phyloP scores from a whole-genome alignment of 352 stramenopile species.

The Phytophthora nicotianae region DNA sequence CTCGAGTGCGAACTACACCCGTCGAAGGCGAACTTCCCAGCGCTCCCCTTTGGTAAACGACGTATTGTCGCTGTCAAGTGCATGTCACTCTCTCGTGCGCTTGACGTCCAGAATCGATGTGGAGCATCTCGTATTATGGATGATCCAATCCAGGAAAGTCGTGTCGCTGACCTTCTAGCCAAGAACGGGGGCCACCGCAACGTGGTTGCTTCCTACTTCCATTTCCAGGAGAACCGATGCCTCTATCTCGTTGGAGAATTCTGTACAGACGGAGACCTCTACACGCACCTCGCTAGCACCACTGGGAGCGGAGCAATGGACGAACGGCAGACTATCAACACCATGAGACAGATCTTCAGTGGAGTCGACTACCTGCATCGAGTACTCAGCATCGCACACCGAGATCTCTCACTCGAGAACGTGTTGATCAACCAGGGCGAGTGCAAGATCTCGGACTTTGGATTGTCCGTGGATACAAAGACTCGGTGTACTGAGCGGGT shows the following conservation, averaged over 20 bases:
- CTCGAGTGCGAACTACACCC: constrained; percentile 25
- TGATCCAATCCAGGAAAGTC: constrained; percentile 26
- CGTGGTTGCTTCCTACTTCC: constrained; percentile 23
- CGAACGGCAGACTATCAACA: constrained; percentile 15
- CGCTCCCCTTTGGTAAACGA: neutral
- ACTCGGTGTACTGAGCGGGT: constrained; percentile 54
- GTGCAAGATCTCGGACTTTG: constrained; percentile 64
- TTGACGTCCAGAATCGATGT: neutral
- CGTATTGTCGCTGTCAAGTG: constrained; percentile 35
- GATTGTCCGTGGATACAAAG: constrained; percentile 50
- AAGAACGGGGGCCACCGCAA: constrained; percentile 19
- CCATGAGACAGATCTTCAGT: constrained; percentile 35
- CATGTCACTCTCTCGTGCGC: constrained; percentile 11
- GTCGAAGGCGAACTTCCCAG: neutral
- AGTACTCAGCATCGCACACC: constrained; percentile 70
- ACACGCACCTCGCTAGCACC: neutral
- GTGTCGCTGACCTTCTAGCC: constrained; percentile 7
- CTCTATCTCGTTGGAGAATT: constrained; percentile 47
- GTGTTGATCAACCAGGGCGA: constrained; percentile 80
- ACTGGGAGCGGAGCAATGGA: constrained; percentile 1
- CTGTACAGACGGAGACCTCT: constrained; percentile 45
- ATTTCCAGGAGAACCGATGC: constrained; percentile 18
- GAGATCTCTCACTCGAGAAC: constrained; percentile 96
- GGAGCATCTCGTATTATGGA: constrained; percentile 4
- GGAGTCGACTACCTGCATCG: constrained; percentile 60